A percentile compares a stretch with the other conserved stretches of the same genome.
Conservation (phyloP, 257 asterid genomes). For the Haberlea rhodopensis region DNA sequence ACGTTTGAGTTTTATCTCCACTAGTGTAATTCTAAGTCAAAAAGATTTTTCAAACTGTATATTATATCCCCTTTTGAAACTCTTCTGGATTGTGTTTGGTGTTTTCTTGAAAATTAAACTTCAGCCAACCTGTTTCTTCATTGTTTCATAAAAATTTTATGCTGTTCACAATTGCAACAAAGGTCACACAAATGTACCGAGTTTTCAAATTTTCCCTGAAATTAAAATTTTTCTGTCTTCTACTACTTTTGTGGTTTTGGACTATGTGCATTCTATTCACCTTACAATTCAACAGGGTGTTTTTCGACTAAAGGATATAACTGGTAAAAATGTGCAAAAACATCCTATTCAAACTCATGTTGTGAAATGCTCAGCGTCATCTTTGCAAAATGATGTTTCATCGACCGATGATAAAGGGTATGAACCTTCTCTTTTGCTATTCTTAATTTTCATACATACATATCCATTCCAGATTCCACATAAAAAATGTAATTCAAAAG, state of each 20-base stretch:
- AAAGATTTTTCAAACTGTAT: neutral
- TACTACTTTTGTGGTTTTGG: conserved; percentile 12
- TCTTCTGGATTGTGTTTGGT: neutral
- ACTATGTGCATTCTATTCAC: neutral
- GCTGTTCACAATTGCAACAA: neutral
- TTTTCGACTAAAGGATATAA: conserved; percentile 30
- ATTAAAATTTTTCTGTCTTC: neutral
- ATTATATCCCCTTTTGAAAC: neutral
- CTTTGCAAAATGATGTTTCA: conserved; percentile 44
- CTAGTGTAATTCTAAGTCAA: neutral
- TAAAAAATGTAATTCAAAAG: neutral
- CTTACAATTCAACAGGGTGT: neutral
- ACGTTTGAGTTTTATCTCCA: too few relatives aligned
- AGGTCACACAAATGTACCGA: neutral
- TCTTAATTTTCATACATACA: neutral
- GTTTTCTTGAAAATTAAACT: neutral
- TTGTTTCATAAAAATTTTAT: neutral
- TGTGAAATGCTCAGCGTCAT: conserved; percentile 45
- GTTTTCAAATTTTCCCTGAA: neutral
- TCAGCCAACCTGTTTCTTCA: neutral
- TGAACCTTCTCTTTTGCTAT: conserved; percentile 7
- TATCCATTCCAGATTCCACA: neutral
- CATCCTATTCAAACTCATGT: conserved; percentile 23
- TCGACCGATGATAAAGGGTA: conserved; percentile 46
- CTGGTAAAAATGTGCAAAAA: conserved; percentile 34